Base-by-base conservation (phyloP, 2,329 filamentous ascomycete genomes). In the Claviceps cyperi region DNA sequence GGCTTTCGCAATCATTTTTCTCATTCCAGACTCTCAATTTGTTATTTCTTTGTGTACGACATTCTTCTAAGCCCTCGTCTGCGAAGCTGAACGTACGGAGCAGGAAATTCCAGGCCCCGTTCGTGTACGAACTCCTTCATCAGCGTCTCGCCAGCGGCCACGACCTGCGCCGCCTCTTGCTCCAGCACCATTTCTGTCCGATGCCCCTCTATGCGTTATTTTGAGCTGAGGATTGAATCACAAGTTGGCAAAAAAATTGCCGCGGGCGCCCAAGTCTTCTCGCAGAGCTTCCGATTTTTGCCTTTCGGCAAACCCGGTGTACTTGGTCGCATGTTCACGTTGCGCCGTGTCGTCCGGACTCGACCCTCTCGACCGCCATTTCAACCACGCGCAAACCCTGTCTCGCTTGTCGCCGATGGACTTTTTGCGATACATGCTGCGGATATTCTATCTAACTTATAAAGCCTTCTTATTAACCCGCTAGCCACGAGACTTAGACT, bases 201-300 rank as follows among this genome's bases (percentile, higher is more conserved):
- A 44, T 15, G 24, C n/a, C 43, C 14, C 11, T 44, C 7, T 6
- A 43, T 28, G 41, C 15, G 3, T 44, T 21, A 11, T 40, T 28
- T 39, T 19, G 56, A 79, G 43, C 4, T 24, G 24, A 44, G 4
- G 24, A 17, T 14, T 44, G 8, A 28, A 17, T 5, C 5, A 24
- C 11, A 35, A 32, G 15, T n/a, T 9, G 32, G 15, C 15, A 6
- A 32, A 7, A 28, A 15, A 13, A 43, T 24, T n/a, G 22, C 21
- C 22, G 11, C 41, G 41, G 28, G 41, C 15, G 41, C 21, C 5
- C 41, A 21, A 32, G 28, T 32, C 2, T 43, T 22, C 28, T 3
- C 21, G 6, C 13, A 43, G 21, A 8, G 19, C 19, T 22, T 43
- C 19, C 19, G 22, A 5, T 15, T 41, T 15, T 22, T 15, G 14